These are phyloP conservation scores for Bryopsis sp. DNA, from an alignment of 139 green algal genomes.

Conservation along the genomic window DNA sequence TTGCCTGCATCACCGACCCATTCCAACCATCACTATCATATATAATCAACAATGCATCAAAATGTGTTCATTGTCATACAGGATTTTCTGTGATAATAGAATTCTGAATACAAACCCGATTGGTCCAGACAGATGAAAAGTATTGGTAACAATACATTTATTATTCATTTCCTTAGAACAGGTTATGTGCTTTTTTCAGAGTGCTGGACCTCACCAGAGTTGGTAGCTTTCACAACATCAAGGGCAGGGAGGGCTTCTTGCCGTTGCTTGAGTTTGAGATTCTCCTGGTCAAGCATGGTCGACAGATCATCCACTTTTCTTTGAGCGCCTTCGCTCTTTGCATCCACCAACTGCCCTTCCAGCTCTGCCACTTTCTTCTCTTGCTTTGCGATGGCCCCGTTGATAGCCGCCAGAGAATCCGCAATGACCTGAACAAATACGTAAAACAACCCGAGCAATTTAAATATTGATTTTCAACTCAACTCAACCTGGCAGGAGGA, in stretches of 20 bases:
- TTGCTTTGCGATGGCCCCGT: conserved; percentile 34
- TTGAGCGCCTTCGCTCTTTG: conserved; percentile 6
- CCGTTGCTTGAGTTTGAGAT: conserved; percentile 9
- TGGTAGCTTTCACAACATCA: no score
- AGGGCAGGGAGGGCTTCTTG: not conserved
- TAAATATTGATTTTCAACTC: not conserved
- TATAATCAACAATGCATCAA: no score
- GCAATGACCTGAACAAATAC: not conserved
- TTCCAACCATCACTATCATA: no score
- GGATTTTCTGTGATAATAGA: no score
- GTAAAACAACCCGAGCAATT: not conserved
- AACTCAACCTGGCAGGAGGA: not conserved
- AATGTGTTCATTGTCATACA: no score
- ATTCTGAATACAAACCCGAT: no score
- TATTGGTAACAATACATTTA: not conserved
- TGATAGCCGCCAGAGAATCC: not conserved
- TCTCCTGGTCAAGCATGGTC: conserved; percentile 5
- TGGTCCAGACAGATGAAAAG: not conserved
- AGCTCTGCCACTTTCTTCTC: conserved; percentile 33
- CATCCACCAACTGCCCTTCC: conserved; percentile 16
- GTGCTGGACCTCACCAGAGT: no score
- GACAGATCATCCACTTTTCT: not conserved
- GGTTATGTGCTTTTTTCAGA: no score
- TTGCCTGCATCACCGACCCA: no score
- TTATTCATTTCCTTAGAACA: not conserved